Base-by-base conservation (phyloP, 2,329 filamentous ascomycete genomes). In the Xylariaceae sp. region DNA sequence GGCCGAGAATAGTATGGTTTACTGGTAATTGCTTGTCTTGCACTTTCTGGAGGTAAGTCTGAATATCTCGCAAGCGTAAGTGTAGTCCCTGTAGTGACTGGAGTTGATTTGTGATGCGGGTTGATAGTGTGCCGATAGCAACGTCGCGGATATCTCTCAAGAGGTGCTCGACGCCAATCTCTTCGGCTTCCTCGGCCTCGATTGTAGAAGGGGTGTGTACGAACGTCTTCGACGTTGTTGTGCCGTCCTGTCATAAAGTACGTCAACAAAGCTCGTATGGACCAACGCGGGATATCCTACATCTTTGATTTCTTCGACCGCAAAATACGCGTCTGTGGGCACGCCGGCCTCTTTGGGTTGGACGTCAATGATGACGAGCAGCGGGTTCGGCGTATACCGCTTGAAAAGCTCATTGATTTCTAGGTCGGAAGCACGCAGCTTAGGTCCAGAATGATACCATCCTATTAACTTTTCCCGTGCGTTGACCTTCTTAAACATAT, bases 401-500 rank as follows among this genome's bases (percentile, higher is more conserved):
- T 99, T 99, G 84, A 99, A 97, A 56, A 99, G 84, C 76, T 99
- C 94, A 76, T 99, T 99, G 86, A 99, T 96, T 77, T 97, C 89
- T 64, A 99, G 78, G 79, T 99, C 94, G 45, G 94, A 96, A 53
- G 91, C 92, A 70, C 94, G 86, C 68, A 99, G 80, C 80, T 97
- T 99, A 40, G 94, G 94, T 42, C 94, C 94, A 26, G 94, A 95
- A 76, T 99, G 94, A 74, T 99, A 99, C 94, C 94, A 99, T 69
- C 94, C 94, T 80, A 99, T 95, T 72, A 99, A 82, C 84, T 97
- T 97, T 78, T 99, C 94, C 61, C 89, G 81, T 58, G 94, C 94
- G 77, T 99, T 99, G 80, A 99, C 91, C 78, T 97, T 97, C 80
- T 99, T 99, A 83, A 99, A 99, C 94, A 99, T 99, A 74, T 97